Conservation (phyloP, 768 basidiomycete genomes). For the Suillus luteus region DNA sequence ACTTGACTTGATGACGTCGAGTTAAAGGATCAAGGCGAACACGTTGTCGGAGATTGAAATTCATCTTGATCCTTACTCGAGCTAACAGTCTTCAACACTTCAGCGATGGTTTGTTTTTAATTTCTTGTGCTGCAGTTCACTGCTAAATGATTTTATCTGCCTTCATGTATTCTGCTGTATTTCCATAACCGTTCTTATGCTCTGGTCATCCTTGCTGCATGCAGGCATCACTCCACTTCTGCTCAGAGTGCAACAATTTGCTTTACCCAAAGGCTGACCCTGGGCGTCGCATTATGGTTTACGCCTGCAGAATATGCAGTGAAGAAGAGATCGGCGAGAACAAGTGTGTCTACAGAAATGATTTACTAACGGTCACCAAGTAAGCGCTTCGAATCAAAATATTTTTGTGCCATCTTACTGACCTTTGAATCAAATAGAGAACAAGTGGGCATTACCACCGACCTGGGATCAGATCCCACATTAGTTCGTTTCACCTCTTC, state of each 20-base stretch:
- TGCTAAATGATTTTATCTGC: constrained; percentile 17
- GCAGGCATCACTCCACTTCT: constrained; percentile 86
- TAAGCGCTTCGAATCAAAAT: constrained; percentile 35
- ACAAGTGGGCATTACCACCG: constrained; percentile 88
- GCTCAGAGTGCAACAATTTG: constrained; percentile 93
- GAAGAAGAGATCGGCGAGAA: constrained; percentile 87
- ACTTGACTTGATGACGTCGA: not conserved
- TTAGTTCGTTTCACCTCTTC: constrained; percentile 49
- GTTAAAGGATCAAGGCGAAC: not conserved
- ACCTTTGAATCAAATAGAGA: constrained; percentile 55
- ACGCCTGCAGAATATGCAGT: constrained; percentile 87
- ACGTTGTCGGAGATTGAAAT: constrained; percentile 33
- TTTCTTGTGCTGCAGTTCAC: constrained; percentile 10
- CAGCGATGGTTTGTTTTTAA: constrained; percentile 28
- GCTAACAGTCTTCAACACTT: not conserved
- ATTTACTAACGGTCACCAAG: constrained; percentile 93
- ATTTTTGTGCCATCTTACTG: constrained; percentile 11
- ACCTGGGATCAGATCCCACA: constrained; percentile 87
- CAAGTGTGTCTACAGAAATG: constrained; percentile 91
- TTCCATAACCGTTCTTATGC: not conserved
- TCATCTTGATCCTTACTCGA: constrained; percentile 16
- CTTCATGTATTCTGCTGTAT: not conserved
- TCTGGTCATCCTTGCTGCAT: not conserved
- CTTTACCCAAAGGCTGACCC: constrained; percentile 92
- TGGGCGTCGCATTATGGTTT: constrained; percentile 81